Base-by-base conservation (phyloP, 176 grass and related monocot genomes). In the Elaeis guineensis region DNA sequence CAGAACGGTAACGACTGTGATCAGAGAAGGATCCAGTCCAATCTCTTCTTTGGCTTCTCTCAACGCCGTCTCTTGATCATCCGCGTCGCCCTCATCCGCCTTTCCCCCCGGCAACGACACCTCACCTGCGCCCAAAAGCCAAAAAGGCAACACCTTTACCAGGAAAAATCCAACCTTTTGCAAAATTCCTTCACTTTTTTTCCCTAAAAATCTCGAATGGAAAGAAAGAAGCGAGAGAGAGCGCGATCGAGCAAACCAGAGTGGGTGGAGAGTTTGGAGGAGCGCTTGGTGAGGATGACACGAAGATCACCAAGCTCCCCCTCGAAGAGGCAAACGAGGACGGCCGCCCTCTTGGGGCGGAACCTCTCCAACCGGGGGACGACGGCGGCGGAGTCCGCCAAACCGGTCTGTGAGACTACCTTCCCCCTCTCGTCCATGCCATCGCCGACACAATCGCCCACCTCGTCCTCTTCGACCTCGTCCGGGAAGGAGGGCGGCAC, bases 61-160 rank as follows among this genome's bases (percentile, higher is more conserved):
- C 57, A 72, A 70, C 56, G 86, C 86, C 57, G 86, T 90, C 50
- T 76, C 82, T 22, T 35, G 55, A 69, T 90, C 82, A 50, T 90
- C 82, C 19, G 71, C 78, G 59, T 90, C 86, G 17, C 82, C 71
- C 60, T 90, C 86, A 12, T 90, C 82, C 3, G 77, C 63, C 64
- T 90, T 90, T 0, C 86, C 86, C 59, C 86, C 86, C 1, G 86
- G 86, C n/a, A 90, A 85, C 20, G 82, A 72, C 74, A 90, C 82
- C 69, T 90, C 86, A 21, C 86, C 82, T 90, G 44, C 52, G 55
- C 65, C n/a, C 5, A 67, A 77, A 17, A 18, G 28, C 54, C 24
- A 35, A 68, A 64, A 50, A 65, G n/a, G 5, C 49, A 55, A 44
- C 35, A 12, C 1, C 35, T 44, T 44, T 14, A 35, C 3, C 19